Percentiles rank a stretch among this genome's conserved stretches.
These are phyloP conservation scores for Chamaecrista fasciculata DNA, from an alignment of 306 rosid species.

Conservation along the genomic window DNA sequence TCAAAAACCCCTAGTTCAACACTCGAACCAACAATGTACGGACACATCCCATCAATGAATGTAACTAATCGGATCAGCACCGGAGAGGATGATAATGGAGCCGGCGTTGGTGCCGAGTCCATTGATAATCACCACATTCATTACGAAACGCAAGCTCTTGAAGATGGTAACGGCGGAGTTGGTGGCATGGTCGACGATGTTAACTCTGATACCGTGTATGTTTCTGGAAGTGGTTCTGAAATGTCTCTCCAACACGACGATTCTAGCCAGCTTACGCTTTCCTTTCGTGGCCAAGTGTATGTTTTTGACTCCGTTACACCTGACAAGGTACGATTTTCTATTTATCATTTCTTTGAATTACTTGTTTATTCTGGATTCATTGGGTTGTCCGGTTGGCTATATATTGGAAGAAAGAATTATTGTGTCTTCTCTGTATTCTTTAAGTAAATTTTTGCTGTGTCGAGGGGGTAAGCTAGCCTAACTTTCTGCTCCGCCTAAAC, in stretches of 20 bases:
- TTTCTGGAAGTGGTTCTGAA: constrained; percentile 33
- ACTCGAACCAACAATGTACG: constrained; percentile 60
- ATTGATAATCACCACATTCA: constrained; percentile 55
- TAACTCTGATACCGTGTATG: constrained; percentile 48
- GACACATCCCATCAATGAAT: constrained; percentile 47
- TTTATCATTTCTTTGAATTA: neutral
- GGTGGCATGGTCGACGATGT: constrained; percentile 52
- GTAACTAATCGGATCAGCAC: constrained; percentile 54
- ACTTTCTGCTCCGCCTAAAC: neutral
- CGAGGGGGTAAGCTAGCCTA: neutral
- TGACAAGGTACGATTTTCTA: constrained; percentile 53
- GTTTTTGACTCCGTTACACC: constrained; percentile 87
- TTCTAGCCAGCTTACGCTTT: constrained; percentile 80
- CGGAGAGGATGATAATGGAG: constrained; percentile 42
- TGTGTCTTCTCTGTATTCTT: neutral
- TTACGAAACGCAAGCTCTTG: constrained; percentile 51
- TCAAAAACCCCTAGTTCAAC: constrained; percentile 18
- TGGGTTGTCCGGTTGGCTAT: neutral
- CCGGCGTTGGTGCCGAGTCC: constrained; percentile 32
- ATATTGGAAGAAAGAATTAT: neutral
- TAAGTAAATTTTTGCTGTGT: neutral
- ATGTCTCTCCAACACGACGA: constrained; percentile 34
- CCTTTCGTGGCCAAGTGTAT: constrained; percentile 91
- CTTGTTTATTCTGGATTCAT: neutral
- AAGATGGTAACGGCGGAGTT: constrained; percentile 45